A percentile compares a stretch with the other conserved stretches of the same genome.
Conservation (phyloP, 2,329 filamentous ascomycete genomes). For the Sporothrix globosa region DNA sequence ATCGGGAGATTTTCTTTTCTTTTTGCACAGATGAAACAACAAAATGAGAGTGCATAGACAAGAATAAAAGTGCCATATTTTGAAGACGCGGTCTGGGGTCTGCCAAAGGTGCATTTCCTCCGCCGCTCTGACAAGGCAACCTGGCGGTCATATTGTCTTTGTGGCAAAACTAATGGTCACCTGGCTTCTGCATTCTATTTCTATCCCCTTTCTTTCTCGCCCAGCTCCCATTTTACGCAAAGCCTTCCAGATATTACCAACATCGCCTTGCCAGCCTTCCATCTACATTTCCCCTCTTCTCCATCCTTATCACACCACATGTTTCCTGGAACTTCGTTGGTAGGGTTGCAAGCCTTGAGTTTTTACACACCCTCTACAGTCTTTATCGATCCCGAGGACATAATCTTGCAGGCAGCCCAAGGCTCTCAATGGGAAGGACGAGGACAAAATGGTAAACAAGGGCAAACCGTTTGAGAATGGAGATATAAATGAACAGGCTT, state of each 20-base stretch:
- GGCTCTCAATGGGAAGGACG: background rate
- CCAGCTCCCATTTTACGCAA: background rate
- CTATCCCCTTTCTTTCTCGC: background rate
- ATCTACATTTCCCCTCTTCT: background rate
- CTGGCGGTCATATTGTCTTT: no score
- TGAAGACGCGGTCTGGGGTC: no score
- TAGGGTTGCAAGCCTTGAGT: slow-evolving; percentile 9
- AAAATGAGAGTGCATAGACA: no score
- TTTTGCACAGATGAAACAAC: background rate
- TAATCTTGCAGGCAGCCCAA: slow-evolving; percentile 22
- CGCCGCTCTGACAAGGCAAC: background rate
- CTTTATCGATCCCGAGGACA: slow-evolving; percentile 19
- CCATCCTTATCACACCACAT: background rate
- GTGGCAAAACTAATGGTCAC: background rate
- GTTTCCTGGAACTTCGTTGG: background rate
- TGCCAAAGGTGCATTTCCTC: background rate
- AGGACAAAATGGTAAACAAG: background rate
- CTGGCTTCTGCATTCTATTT: background rate
- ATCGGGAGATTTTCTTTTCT: background rate
- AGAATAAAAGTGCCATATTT: no score
- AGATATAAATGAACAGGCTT: background rate
- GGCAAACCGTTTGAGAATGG: background rate
- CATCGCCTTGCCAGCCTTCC: background rate
- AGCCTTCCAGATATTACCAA: background rate
- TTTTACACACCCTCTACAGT: slow-evolving; percentile 23